Conservation (phyloP, 2,329 filamentous ascomycete species). For the Simplicillium sp. region DNA sequence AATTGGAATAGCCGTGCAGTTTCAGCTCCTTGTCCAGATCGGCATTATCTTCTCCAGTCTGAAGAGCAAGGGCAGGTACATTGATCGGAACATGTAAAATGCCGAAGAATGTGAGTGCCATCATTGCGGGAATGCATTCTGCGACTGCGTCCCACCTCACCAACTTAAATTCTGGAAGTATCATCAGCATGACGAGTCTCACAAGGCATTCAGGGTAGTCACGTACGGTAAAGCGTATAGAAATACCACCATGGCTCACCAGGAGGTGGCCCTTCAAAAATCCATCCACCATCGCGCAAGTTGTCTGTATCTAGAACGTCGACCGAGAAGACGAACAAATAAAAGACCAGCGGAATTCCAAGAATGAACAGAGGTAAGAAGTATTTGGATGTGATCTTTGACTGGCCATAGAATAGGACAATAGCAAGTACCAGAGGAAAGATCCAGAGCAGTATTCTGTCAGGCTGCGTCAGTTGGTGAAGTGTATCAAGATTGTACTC, state of each 20-base stretch:
- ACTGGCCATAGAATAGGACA: slow-evolving; percentile 66
- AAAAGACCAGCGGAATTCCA: slow-evolving; percentile 65
- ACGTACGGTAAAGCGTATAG: slow-evolving; percentile 84
- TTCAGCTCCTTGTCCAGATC: slow-evolving; percentile 86
- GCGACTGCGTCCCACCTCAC: slow-evolving; percentile 76
- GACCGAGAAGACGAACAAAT: slow-evolving; percentile 63
- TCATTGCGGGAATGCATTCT: slow-evolving; percentile 88
- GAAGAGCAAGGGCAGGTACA: slow-evolving; percentile 84
- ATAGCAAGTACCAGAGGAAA: slow-evolving; percentile 71
- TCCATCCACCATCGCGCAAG: slow-evolving; percentile 72
- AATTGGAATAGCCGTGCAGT: slow-evolving; percentile 88
- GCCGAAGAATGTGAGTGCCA: slow-evolving; percentile 94
- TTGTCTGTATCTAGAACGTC: slow-evolving; percentile 56
- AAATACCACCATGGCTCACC: slow-evolving; percentile 96
- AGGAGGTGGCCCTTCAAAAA: slow-evolving; percentile 77
- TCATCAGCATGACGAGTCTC: slow-evolving; percentile 11
- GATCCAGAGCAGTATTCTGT: slow-evolving; percentile 75
- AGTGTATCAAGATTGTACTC: slow-evolving; percentile 73
- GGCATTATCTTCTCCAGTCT: slow-evolving; percentile 84
- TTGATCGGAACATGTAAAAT: slow-evolving; percentile 97
- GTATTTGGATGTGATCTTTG: slow-evolving; percentile 70
- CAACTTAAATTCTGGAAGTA: slow-evolving; percentile 57
- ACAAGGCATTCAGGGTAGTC: not conserved
- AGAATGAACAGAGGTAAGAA: slow-evolving; percentile 84
- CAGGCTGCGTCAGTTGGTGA: slow-evolving; percentile 59